phyloP scores from a whole-genome alignment of 2,329 filamentous ascomycete genomes.

The Colletotrichum falcatum region DNA sequence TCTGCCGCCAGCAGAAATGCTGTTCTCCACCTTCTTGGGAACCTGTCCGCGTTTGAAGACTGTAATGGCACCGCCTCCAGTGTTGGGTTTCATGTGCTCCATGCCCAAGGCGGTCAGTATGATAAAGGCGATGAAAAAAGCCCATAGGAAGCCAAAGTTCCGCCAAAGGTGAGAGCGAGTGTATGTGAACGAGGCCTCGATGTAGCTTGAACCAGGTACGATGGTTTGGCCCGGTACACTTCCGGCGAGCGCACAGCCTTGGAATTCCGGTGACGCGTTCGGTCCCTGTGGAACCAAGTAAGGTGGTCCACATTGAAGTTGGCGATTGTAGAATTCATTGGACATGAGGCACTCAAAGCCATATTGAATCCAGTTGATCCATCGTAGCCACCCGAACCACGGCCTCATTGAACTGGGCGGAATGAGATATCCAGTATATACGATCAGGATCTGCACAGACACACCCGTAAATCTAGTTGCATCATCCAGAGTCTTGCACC shows the following conservation, averaged over 20 bases:
- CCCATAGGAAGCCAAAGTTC: constrained; percentile 64
- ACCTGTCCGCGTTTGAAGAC: constrained; percentile 74
- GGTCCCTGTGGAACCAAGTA: constrained; percentile 66
- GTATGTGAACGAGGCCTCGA: constrained; percentile 65
- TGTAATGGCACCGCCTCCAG: constrained; percentile 69
- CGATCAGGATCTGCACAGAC: constrained; percentile 46
- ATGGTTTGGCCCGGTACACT: constrained; percentile 62
- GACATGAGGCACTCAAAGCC: constrained; percentile 75
- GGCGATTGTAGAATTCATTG: constrained; percentile 70
- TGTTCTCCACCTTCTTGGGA: constrained; percentile 67
- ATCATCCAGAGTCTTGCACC: constrained; percentile 62
- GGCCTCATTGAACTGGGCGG: constrained; percentile 60
- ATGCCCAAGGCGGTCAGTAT: constrained; percentile 53
- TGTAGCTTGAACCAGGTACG: constrained; percentile 68
- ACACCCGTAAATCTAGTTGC: constrained; percentile 50
- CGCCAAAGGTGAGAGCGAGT: constrained; percentile 70
- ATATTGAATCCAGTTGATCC: constrained; percentile 65
- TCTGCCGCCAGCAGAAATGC: constrained; percentile 64
- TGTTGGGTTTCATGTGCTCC: constrained; percentile 66
- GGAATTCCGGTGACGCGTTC: constrained; percentile 60
- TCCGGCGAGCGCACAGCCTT: constrained; percentile 70
- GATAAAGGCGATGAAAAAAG: constrained; percentile 62
- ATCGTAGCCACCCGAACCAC: constrained; percentile 67
- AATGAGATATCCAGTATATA: constrained; percentile 60
- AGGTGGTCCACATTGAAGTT: constrained; percentile 65